Conservation (phyloP, 805 yeast genomes). For the Cyberlindnera suaveolens region DNA sequence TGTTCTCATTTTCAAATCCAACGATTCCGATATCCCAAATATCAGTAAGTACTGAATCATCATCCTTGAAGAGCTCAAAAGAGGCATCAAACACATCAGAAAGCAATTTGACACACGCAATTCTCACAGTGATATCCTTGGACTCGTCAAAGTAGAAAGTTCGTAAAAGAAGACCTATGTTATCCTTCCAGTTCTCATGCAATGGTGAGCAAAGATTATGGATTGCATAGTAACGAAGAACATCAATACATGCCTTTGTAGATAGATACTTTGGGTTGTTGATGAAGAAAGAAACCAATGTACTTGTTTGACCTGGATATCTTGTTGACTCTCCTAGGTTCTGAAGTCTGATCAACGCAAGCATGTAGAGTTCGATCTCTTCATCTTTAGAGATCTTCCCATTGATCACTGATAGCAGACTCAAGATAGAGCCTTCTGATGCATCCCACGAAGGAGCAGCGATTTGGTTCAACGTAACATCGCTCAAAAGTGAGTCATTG, state of each 20-base stretch:
- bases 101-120: conserved; percentile 26
- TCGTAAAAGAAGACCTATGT: conserved; percentile 38
- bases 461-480: conserved; percentile 25
- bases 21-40: conserved; percentile 13
- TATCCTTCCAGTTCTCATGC: conserved; percentile 44
- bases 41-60: conserved; percentile 9
- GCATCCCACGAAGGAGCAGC: conserved; percentile 33
- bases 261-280: conserved; percentile 31
- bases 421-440: conserved; percentile 7
- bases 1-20: conserved; percentile 14
- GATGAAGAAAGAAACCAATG: conserved; percentile 36
- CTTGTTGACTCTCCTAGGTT: conserved; percentile 24
- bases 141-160: conserved; percentile 32
- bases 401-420: conserved; percentile 17
- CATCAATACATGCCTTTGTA: conserved; percentile 32
- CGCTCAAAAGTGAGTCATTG: conserved; percentile 32
- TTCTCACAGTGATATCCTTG: conserved; percentile 23
- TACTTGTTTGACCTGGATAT: conserved; percentile 37
- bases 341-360: conserved; percentile 32
- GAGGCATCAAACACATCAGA: conserved; percentile 22
- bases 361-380: conserved; percentile 25
- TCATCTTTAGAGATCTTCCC: conserved; percentile 24
- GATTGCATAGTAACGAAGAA: conserved; percentile 41
- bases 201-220: conserved; percentile 51
- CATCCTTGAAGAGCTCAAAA: conserved; percentile 6